These are phyloP conservation scores for Rhynchospora pubera DNA, from an alignment of 176 grass and related monocot species.

Conservation along the genomic window DNA sequence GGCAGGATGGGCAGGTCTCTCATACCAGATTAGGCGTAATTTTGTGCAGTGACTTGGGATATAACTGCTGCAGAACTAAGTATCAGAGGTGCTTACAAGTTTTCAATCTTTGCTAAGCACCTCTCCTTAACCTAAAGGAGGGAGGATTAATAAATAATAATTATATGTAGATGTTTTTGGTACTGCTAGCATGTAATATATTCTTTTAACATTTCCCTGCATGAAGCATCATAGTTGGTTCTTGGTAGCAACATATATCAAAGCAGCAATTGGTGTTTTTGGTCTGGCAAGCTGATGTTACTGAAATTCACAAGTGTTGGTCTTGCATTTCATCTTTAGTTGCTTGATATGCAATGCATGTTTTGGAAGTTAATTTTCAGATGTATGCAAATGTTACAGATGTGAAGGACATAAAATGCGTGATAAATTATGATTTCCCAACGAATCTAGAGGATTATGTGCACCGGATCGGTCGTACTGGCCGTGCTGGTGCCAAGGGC, in stretches of 20 bases:
- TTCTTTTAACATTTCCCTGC: not conserved
- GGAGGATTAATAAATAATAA: not conserved
- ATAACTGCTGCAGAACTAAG: not conserved
- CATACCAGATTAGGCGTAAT: not conserved
- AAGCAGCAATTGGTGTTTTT: not conserved
- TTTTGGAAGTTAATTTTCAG: not conserved
- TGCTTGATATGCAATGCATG: not conserved
- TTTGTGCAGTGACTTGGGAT: not conserved
- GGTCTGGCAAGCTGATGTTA: not conserved
- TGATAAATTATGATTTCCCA: conserved; percentile 97
- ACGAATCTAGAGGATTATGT: conserved; percentile 93
- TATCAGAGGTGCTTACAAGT: not conserved
- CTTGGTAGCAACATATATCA: not conserved
- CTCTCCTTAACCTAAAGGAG: not conserved
- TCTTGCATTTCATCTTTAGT: not conserved
- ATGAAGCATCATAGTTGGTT: not conserved
- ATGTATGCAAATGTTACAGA: conserved; percentile 55
- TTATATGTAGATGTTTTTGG: not conserved
- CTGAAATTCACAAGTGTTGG: not conserved
- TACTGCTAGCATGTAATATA: not conserved
- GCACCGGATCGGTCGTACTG: conserved; percentile 93
- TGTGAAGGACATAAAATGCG: conserved; percentile 99
- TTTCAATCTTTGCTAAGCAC: not conserved
- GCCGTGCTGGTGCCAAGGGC: conserved; percentile 82
- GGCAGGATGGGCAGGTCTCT: not conserved